phyloP scores from a whole-genome alignment of 2,329 filamentous ascomycete genomes.

The Aspergillus fijiensis region DNA sequence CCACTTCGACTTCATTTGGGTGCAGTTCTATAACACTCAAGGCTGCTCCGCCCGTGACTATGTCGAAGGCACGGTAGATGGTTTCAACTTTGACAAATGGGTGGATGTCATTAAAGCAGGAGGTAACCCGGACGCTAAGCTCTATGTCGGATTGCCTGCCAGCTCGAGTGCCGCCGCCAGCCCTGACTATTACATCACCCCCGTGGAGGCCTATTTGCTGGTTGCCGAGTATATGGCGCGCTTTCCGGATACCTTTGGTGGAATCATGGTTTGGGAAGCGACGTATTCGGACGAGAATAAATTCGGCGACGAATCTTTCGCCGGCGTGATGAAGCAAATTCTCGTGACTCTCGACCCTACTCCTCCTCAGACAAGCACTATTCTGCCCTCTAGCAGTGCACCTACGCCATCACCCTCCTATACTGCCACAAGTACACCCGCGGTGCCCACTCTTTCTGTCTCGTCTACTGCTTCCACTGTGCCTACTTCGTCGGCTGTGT shows the following conservation, averaged over 20 bases:
- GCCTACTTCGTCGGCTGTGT: background rate
- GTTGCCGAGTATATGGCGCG: constrained; percentile 44
- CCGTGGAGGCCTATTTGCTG: constrained; percentile 47
- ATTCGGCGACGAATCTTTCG: constrained; percentile 47
- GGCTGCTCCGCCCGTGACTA: constrained; percentile 51
- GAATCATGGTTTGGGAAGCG: constrained; percentile 62
- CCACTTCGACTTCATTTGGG: constrained; percentile 54
- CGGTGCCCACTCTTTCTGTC: background rate
- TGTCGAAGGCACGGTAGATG: constrained; percentile 30
- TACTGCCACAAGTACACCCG: constrained; percentile 2
- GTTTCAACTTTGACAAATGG: constrained; percentile 52
- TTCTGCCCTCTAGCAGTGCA: constrained; percentile 16
- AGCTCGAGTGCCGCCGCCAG: constrained; percentile 31
- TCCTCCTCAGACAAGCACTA: constrained; percentile 18
- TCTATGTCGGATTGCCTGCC: constrained; percentile 55
- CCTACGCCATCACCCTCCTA: background rate
- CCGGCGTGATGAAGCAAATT: constrained; percentile 50
- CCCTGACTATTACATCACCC: constrained; percentile 48
- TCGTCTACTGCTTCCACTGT: background rate
- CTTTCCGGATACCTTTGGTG: constrained; percentile 51
- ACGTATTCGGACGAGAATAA: constrained; percentile 50
- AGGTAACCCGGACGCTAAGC: constrained; percentile 48
- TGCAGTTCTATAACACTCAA: constrained; percentile 58
- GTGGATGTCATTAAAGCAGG: constrained; percentile 37
- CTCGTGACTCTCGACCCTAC: constrained; percentile 30